These are phyloP conservation scores for Sinapis alba DNA, from an alignment of 441 rosid species.

Conservation along the genomic window DNA sequence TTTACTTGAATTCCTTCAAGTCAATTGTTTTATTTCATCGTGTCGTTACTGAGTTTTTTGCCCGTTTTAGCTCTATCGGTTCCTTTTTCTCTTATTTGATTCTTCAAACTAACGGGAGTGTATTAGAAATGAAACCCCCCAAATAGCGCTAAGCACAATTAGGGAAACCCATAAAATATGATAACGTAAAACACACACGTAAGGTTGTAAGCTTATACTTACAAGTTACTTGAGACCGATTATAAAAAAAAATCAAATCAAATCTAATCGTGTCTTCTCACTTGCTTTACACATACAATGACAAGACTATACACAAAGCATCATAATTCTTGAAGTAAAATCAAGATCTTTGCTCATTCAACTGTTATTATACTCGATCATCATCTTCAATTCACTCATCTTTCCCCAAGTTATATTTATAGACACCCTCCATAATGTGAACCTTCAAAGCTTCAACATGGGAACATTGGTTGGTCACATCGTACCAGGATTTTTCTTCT, in stretches of 20 bases:
- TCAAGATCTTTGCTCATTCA: conserved; percentile 32
- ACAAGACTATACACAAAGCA: conserved; percentile 30
- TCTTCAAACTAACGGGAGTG: no score
- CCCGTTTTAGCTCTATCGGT: no score
- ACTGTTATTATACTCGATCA: conserved; percentile 4
- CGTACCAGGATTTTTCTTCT: conserved; percentile 73
- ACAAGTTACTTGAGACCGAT: conserved; percentile 33
- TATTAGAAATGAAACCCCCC: background rate
- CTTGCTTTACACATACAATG: conserved; percentile 35
- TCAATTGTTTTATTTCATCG: no score
- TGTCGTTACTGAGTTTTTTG: no score
- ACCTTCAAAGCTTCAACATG: conserved; percentile 46
- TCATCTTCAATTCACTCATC: background rate
- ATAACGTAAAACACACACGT: conserved; percentile 26
- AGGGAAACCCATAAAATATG: background rate
- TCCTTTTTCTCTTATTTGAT: no score
- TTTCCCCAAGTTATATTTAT: conserved; percentile 4
- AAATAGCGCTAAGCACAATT: background rate
- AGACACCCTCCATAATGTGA: background rate
- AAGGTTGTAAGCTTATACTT: conserved; percentile 24
- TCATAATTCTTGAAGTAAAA: conserved; percentile 42
- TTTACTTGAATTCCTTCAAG: no score
- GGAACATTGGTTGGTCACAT: conserved; percentile 86
- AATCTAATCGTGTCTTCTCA: conserved; percentile 32
- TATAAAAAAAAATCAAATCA: background rate